Conservation (phyloP, 202 grass and related monocot species). For the Alloteropsis angusta region DNA sequence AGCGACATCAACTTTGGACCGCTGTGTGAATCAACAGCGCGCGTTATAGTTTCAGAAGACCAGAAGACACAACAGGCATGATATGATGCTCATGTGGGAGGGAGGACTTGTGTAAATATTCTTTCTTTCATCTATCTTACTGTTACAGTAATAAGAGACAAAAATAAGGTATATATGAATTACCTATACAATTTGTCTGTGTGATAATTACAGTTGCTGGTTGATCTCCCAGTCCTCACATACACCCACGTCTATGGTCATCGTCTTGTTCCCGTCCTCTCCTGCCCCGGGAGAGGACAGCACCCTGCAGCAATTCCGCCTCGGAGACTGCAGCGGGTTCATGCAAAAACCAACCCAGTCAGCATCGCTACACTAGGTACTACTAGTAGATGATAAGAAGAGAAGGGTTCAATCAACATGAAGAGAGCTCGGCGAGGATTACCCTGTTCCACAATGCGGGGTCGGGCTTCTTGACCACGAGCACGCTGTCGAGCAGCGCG, state of each 20-base stretch:
- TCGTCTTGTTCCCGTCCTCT: slow-evolving; percentile 32
- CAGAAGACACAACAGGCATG: background rate
- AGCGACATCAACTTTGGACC: slow-evolving; percentile 42
- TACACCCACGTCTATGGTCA: slow-evolving; percentile 73
- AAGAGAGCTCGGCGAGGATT: background rate
- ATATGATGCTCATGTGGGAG: background rate
- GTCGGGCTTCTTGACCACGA: slow-evolving; percentile 86
- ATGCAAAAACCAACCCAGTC: background rate
- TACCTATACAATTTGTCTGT: slow-evolving; percentile 18
- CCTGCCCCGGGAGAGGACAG: slow-evolving; percentile 36
- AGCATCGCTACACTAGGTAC: background rate
- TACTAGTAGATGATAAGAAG: background rate
- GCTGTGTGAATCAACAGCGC: slow-evolving; percentile 1
- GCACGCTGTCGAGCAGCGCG: slow-evolving; percentile 48
- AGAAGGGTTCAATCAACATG: background rate
- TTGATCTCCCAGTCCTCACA: slow-evolving; percentile 59
- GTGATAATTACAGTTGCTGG: slow-evolving; percentile 29
- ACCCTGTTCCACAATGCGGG: slow-evolving; percentile 69
- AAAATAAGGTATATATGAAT: background rate
- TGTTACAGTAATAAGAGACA: background rate
- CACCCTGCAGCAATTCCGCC: slow-evolving; percentile 84
- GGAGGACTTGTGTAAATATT: background rate
- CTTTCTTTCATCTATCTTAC: background rate
- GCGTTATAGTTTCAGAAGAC: background rate
- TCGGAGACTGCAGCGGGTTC: slow-evolving; percentile 55